Evolutionary conservation across 345 rosid species (phyloP).

Genomic region (Laguncularia racemosa): DNA sequence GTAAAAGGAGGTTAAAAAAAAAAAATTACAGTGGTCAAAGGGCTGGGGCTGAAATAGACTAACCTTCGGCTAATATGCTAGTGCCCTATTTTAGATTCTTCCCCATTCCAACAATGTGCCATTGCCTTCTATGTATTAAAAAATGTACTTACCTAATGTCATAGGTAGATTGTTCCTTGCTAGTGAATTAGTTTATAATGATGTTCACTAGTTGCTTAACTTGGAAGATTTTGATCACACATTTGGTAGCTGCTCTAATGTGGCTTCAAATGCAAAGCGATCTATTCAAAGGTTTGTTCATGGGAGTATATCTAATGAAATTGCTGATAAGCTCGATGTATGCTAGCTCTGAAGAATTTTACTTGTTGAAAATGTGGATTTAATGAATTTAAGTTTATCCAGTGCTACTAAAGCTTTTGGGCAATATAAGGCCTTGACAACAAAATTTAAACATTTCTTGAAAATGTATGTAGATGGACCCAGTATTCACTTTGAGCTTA

Average conservation of each 20-base stretch:
- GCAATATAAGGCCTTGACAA: too few species aligned
- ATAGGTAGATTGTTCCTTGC: constrained; percentile 72
- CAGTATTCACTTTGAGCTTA: too few species aligned
- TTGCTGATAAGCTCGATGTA: constrained; percentile 92
- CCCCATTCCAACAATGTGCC: constrained; percentile 79
- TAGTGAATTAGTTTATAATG: constrained; percentile 77
- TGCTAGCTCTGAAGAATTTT: constrained; percentile 84
- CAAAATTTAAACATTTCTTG: too few species aligned
- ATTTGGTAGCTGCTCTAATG: constrained; percentile 40
- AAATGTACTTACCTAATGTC: constrained; percentile 74
- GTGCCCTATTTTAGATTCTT: constrained; percentile 86
- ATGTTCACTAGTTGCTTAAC: constrained; percentile 93
- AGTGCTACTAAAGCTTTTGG: too few species aligned
- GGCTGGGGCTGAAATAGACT: too few species aligned
- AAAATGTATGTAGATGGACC: too few species aligned
- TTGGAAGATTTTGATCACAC: constrained; percentile 45
- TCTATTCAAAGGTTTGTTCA: constrained; percentile 70
- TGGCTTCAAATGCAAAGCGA: constrained; percentile 54
- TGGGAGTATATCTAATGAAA: constrained; percentile 89
- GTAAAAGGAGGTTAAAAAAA: too few species aligned
- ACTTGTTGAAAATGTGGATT: constrained; percentile 96
- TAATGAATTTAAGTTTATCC: constrained; percentile 73
- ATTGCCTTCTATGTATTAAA: constrained; percentile 77
- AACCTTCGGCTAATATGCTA: constrained; percentile 79
- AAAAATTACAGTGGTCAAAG: too few species aligned